Percentiles rank a stretch among this genome's conserved stretches.
Evolutionary conservation across 2,329 filamentous ascomycete genomes (phyloP).

Genomic region (Simplicillium aogashimaense): DNA sequence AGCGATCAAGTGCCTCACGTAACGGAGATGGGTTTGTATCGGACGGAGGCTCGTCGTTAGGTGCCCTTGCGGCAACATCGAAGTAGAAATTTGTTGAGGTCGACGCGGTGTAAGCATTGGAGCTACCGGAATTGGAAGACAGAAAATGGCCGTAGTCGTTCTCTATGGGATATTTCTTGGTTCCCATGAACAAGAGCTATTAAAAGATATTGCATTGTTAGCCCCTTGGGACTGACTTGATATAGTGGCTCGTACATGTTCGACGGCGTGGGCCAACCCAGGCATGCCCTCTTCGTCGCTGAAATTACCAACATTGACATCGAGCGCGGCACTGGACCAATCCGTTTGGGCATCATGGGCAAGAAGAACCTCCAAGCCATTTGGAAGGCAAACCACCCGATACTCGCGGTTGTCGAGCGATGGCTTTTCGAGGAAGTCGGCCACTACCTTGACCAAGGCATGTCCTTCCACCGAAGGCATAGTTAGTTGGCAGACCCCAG

Average conservation of each 20-base stretch:
- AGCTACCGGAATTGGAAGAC: conserved; percentile 78
- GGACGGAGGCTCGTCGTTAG: conserved; percentile 45
- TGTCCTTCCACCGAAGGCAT: too few relatives aligned
- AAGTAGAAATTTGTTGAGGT: conserved; percentile 98
- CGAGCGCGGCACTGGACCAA: conserved; percentile 90
- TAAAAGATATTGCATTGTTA: background rate
- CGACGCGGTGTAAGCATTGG: conserved; percentile 88
- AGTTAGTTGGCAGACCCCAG: too few relatives aligned
- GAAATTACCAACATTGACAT: conserved; percentile 94
- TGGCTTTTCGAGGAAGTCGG: too few relatives aligned
- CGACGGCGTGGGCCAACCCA: conserved; percentile 90
- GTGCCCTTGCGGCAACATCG: conserved; percentile 75
- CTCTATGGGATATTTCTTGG: conserved; percentile 91
- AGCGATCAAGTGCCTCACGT: conserved; percentile 77
- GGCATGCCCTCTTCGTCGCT: conserved; percentile 86
- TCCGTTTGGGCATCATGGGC: conserved; percentile 94
- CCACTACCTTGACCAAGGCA: too few relatives aligned
- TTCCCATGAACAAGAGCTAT: conserved; percentile 90
- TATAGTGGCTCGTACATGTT: conserved; percentile 54
- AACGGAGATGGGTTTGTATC: conserved; percentile 50
- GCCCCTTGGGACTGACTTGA: conserved; percentile 7
- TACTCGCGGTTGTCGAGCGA: conserved; percentile 80
- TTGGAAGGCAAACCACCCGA: conserved; percentile 73
- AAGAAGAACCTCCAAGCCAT: conserved; percentile 81
- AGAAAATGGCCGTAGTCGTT: conserved; percentile 95